Evolutionary conservation across 768 basidiomycete genomes (phyloP).

Genomic region (Leccinum incarnatum): DNA sequence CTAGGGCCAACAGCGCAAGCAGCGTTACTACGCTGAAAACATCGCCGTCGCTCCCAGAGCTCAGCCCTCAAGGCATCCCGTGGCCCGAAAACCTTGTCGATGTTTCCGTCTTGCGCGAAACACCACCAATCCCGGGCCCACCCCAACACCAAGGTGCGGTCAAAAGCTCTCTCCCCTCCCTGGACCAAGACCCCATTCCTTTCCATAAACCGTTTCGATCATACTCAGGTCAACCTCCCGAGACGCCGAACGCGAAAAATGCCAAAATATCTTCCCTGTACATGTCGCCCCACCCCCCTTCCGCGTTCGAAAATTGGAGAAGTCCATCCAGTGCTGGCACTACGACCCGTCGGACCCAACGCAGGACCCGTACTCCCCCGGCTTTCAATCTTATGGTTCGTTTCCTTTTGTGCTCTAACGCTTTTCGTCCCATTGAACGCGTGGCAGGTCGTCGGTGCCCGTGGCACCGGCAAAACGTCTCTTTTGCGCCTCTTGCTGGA

Average conservation of each 20-base stretch:
- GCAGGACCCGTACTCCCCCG: constrained; percentile 62
- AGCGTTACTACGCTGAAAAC: constrained; percentile 48
- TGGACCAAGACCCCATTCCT: constrained; percentile 54
- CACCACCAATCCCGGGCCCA: constrained; percentile 31
- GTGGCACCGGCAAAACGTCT: constrained; percentile 84
- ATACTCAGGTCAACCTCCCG: constrained; percentile 38
- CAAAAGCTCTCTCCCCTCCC: constrained; percentile 60
- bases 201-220: constrained; percentile 82
- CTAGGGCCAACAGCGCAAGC: constrained; percentile 46
- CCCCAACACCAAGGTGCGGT: constrained; percentile 60
- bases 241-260: constrained; percentile 31
- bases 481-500: constrained; percentile 76
- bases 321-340: constrained; percentile 34
- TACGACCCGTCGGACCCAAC: constrained; percentile 54
- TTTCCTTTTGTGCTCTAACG: neutral
- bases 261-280: constrained; percentile 68
- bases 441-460: constrained; percentile 70
- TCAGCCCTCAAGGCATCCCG: constrained; percentile 70
- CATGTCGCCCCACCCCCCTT: constrained; percentile 55
- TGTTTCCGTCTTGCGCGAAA: constrained; percentile 58
- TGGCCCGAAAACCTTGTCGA: constrained; percentile 87
- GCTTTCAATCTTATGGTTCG: constrained; percentile 86
- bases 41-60: constrained; percentile 80
- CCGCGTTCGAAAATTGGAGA: constrained; percentile 60
- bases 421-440: constrained; percentile 3